Base-by-base conservation (phyloP, 805 yeast species). In the Pichia paraexigua region DNA sequence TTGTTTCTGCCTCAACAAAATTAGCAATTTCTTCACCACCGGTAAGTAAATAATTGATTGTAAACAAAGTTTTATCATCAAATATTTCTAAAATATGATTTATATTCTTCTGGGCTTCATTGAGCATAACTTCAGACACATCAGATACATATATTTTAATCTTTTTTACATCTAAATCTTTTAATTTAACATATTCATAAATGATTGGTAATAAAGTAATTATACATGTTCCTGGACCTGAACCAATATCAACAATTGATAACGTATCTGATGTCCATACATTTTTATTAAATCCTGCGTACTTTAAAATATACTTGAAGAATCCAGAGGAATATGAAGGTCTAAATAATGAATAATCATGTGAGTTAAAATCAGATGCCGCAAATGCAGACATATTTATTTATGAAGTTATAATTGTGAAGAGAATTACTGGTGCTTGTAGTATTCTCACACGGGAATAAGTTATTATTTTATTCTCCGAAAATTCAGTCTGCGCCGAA, bases 301-400 rank as follows among this genome's bases (percentile, higher is more conserved):
- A 54, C 1, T 59, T 66, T 69, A 60, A 67, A 8, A 65, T 30
- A 30, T 64, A 62, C 1, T 71, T 60, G 59, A 74, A 83, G 49
- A 85, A 74, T 5, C 62, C 56, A 5, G 58, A 60, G 0, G 90
- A 87, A 58, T 88, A 88, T 0, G 76, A 66, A 1, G 96, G 96
- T 47, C 96, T 69, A 52, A 79, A 79, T 35, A 67, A 62, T 30
- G 74, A 69, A 65, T 88, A 88, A 24, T 67, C 69, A 7, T 68
- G 60, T 1, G 87, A 73, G 49, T 78, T 67, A 63, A 82, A 86
- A 18, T 69, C 63, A 3, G 65, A 50, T 5, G 76, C 77, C 1
- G 87, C 72, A 62, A 80, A 86, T 1, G 87, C 77, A 0, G 91
- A 69, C 92, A 86, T 86, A 13, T 30, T 13, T 18, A 9, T 43